Conservation (phyloP, 192 early-diverging fungal genomes). For the Backusella macrospora region DNA sequence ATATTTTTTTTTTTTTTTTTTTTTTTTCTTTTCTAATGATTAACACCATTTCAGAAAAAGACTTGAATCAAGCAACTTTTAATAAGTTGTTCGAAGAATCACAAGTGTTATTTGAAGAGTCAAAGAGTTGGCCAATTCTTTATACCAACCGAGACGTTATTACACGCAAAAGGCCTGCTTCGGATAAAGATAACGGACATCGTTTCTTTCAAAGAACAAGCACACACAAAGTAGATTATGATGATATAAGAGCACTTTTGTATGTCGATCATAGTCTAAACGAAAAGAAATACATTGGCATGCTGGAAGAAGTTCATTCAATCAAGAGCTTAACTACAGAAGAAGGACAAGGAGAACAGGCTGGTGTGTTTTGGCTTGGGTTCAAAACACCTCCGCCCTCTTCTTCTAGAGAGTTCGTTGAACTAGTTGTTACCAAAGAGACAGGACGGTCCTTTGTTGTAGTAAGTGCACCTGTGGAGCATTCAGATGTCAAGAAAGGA, state of each 20-base stretch:
- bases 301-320: not conserved
- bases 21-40: not conserved
- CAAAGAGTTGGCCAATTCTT: not conserved
- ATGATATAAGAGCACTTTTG: not conserved
- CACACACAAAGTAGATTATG: not conserved
- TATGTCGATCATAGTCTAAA: not conserved
- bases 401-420: not conserved
- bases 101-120: not conserved
- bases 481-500: not conserved
- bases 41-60: not conserved
- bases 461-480: not conserved
- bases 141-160: not conserved
- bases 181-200: not conserved
- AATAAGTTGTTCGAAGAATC: not conserved
- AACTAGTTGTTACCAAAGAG: not conserved
- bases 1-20: slow-evolving; percentile 8
- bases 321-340: not conserved
- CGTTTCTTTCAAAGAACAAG: slow-evolving; percentile 4
- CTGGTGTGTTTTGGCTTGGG: slow-evolving; percentile 5
- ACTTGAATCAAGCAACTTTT: not conserved
- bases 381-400: not conserved
- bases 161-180: not conserved
- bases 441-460: not conserved
- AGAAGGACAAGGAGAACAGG: not conserved
- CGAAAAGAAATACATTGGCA: not conserved